Evolutionary conservation across 2,329 filamentous ascomycete genomes (phyloP).

Genomic region (Fusarium sacchari): DNA sequence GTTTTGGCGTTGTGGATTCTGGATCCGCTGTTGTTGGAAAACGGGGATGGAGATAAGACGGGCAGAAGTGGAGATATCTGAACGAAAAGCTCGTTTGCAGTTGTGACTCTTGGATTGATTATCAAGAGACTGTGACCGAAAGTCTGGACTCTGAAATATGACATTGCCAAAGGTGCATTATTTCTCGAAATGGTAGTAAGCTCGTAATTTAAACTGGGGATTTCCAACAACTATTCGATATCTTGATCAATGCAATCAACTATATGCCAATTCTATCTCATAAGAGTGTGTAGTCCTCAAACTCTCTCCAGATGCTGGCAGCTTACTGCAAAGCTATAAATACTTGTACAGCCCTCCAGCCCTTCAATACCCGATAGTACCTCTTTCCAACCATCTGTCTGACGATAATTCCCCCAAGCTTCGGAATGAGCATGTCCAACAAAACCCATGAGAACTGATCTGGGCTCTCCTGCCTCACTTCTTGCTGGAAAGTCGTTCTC

Average conservation of each 20-base stretch:
- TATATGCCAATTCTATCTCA: background rate
- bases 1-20: background rate
- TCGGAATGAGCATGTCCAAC: background rate
- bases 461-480: background rate
- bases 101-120: background rate
- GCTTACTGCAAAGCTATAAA: background rate
- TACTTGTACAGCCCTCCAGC: background rate
- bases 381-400: background rate
- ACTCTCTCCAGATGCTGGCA: background rate
- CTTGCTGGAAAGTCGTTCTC: constrained; percentile 16
- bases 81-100: background rate
- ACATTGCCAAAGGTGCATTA: no score
- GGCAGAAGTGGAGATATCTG: background rate
- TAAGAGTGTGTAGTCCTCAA: background rate
- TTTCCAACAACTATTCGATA: fast-evolving
- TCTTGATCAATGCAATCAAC: background rate
- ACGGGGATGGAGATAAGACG: background rate
- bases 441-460: constrained; percentile 5
- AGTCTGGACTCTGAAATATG: background rate
- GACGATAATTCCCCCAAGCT: fast-evolving
- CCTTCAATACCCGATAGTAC: background rate
- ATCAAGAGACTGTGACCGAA: background rate
- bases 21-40: background rate
- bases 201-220: background rate
- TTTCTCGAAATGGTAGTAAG: background rate